These are phyloP conservation scores for Penicilliopsis zonata DNA, from an alignment of 495 filamentous ascomycete species.

Conservation along the genomic window DNA sequence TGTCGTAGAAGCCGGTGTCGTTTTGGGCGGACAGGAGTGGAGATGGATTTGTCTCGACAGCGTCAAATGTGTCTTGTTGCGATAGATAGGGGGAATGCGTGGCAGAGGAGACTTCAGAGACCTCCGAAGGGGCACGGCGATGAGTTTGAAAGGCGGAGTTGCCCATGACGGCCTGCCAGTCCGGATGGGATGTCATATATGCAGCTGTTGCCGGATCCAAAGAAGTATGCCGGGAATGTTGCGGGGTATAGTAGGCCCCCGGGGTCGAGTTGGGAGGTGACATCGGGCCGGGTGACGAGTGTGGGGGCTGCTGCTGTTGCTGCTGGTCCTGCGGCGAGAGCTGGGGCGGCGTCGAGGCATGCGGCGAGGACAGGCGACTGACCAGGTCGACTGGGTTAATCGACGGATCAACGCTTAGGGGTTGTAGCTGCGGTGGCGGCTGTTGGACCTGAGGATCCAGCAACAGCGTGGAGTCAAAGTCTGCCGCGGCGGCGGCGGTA, in stretches of 20 bases:
- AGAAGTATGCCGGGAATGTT: constrained; percentile 69
- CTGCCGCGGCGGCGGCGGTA: constrained; percentile 18
- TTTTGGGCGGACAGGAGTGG: constrained; percentile 65
- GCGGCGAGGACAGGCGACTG: constrained; percentile 59
- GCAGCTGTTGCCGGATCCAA: constrained; percentile 68
- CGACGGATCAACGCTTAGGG: constrained; percentile 23
- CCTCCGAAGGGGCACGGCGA: constrained; percentile 76
- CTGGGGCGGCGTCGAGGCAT: constrained; percentile 57
- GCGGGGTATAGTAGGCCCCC: constrained; percentile 41
- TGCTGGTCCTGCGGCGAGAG: constrained; percentile 52
- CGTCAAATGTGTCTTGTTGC: constrained; percentile 70
- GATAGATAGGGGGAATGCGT: constrained; percentile 70
- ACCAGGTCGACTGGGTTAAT: constrained; percentile 55
- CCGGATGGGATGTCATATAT: constrained; percentile 50
- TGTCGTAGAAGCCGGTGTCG: constrained; percentile 61
- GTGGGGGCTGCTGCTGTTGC: constrained; percentile 31
- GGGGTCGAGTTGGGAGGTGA: constrained; percentile 41
- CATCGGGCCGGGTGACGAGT: constrained; percentile 38
- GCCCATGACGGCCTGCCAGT: constrained; percentile 57
- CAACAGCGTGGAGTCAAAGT: constrained; percentile 25
- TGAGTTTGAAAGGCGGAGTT: constrained; percentile 60
- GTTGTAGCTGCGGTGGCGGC: constrained; percentile 23
- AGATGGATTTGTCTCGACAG: constrained; percentile 58
- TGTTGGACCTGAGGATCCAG: constrained; percentile 35
- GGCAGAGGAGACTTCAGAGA: constrained; percentile 78